Evolutionary conservation across 2,329 filamentous ascomycete genomes (phyloP).

Genomic region (Venturia nashicola): DNA sequence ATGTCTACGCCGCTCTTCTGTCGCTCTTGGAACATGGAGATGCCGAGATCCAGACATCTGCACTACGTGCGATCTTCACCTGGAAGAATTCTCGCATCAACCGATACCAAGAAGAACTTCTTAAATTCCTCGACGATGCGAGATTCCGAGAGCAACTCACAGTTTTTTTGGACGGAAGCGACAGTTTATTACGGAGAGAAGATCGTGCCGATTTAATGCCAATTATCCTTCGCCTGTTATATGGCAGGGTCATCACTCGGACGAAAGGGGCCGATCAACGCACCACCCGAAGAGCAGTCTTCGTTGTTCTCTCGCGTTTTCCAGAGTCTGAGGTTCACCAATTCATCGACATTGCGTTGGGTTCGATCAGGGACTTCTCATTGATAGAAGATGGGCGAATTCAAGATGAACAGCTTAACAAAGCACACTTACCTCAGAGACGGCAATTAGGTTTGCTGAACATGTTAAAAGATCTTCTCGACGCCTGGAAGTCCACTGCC

Average conservation of each 20-base stretch:
- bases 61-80: conserved; percentile 71
- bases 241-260: conserved; percentile 77
- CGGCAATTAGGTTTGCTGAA: conserved; percentile 87
- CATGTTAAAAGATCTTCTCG: conserved; percentile 79
- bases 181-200: conserved; percentile 56
- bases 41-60: conserved; percentile 72
- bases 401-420: conserved; percentile 41
- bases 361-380: conserved; percentile 49
- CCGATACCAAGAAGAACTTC: conserved; percentile 72
- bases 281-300: conserved; percentile 57
- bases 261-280: conserved; percentile 65
- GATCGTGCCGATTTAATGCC: conserved; percentile 70
- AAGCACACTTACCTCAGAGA: conserved; percentile 51
- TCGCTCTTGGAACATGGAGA: conserved; percentile 77
- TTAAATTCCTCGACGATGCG: conserved; percentile 79
- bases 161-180: conserved; percentile 59
- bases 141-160: conserved; percentile 91
- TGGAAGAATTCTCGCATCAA: conserved; percentile 75
- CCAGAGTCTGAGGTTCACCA: conserved; percentile 60
- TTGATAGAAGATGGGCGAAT: conserved; percentile 41
- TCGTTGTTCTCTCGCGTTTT: conserved; percentile 71
- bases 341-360: conserved; percentile 74
- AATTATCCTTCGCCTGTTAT: conserved; percentile 73
- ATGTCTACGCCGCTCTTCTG: conserved; percentile 66
- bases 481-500: conserved; percentile 67